Evolutionary conservation across 2,329 filamentous ascomycete species (phyloP).

Genomic region (Colletotrichum sublineola): DNA sequence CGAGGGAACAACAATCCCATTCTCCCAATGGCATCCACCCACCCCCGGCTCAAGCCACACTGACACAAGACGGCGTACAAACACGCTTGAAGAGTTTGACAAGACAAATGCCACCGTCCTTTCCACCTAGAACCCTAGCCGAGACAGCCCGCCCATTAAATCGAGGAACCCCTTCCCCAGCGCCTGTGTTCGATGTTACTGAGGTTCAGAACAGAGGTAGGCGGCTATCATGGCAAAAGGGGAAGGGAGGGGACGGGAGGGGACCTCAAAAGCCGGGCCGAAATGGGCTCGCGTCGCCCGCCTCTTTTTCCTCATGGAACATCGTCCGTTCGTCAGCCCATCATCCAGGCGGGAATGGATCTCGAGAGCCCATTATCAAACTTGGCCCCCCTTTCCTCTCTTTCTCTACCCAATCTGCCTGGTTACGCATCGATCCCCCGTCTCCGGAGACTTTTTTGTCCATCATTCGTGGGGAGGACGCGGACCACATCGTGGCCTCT

Average conservation of each 20-base stretch:
- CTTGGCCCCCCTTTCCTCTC: neutral
- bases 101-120: neutral
- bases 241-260: too few relatives aligned
- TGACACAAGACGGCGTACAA: neutral
- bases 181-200: neutral
- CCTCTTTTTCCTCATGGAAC: neutral
- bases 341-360: neutral
- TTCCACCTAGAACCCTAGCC: neutral
- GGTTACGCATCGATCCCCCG: neutral
- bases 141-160: neutral
- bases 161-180: neutral
- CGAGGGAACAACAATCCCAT: slow-evolving; percentile 9
- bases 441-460: neutral
- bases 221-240: neutral
- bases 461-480: neutral
- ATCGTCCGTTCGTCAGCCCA: neutral
- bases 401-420: neutral
- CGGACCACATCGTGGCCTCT: neutral
- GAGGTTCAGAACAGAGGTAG: neutral
- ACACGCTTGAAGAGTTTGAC: neutral
- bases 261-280: neutral
- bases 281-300: neutral
- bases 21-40: neutral
- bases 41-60: neutral
- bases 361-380: neutral